A percentile compares a stretch with the other conserved stretches of the same genome.
These are phyloP conservation scores for Apiotrichum gracile DNA, from an alignment of 1,284 basidiomycete genomes.

Conservation along the genomic window DNA sequence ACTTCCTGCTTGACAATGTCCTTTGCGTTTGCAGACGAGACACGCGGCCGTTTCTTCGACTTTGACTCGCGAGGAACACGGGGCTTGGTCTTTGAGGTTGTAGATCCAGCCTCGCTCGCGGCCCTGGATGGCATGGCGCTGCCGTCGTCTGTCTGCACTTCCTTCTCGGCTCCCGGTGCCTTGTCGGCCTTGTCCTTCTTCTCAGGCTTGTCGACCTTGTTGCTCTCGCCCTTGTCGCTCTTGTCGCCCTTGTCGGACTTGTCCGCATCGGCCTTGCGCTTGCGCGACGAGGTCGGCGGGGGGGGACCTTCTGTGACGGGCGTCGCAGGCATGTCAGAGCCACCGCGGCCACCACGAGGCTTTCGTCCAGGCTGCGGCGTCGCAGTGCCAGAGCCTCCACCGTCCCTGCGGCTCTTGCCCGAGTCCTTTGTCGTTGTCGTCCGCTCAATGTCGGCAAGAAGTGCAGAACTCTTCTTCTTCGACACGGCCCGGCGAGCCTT, in stretches of 20 bases:
- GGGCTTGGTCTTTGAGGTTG: slow-evolving; percentile 23
- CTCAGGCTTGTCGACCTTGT: not conserved
- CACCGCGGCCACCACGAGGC: not conserved
- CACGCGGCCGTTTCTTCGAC: slow-evolving; percentile 33
- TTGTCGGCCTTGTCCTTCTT: slow-evolving; percentile 1
- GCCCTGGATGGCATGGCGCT: slow-evolving; percentile 23
- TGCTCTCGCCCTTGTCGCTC: slow-evolving; percentile 1
- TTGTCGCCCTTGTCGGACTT: slow-evolving; percentile 2
- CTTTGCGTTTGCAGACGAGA: slow-evolving; percentile 20
- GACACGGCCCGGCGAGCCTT: slow-evolving; percentile 52
- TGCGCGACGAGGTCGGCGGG: slow-evolving; percentile 8
- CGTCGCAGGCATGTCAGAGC: slow-evolving; percentile 7
- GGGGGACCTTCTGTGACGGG: slow-evolving; percentile 3
- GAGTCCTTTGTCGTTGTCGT: slow-evolving; percentile 16
- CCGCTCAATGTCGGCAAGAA: slow-evolving; percentile 37
- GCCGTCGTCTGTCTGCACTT: not conserved
- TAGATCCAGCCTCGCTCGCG: slow-evolving; percentile 25
- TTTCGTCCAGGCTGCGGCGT: slow-evolving; percentile 9
- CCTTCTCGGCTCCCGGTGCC: not conserved
- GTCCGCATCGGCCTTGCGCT: slow-evolving; percentile 10
- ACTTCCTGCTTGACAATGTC: slow-evolving; percentile 4
- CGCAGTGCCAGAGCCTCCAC: slow-evolving; percentile 4
- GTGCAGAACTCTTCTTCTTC: slow-evolving; percentile 38
- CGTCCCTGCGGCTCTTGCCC: not conserved
- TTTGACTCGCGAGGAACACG: slow-evolving; percentile 20